Conservation (phyloP, 2,329 filamentous ascomycete species). For the Arthrobotrys conoides region DNA sequence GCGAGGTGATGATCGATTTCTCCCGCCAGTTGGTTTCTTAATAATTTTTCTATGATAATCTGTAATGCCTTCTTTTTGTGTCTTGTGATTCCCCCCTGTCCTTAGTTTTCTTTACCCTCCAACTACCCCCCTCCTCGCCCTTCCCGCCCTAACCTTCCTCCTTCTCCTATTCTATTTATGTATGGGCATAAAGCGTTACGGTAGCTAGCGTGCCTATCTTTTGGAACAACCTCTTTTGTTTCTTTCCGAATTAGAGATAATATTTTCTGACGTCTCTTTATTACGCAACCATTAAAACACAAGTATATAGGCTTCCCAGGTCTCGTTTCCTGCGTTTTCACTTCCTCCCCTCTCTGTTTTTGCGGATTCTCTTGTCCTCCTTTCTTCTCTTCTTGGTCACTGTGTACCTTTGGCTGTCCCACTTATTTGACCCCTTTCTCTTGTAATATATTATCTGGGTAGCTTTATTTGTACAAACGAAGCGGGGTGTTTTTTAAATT, state of each 20-base stretch:
- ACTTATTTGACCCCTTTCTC: neutral
- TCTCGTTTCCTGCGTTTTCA: neutral
- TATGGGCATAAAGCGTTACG: constrained; percentile 40
- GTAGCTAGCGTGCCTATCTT: constrained; percentile 38
- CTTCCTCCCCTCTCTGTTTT: neutral
- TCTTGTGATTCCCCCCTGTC: constrained; percentile 22
- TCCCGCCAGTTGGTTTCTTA: neutral
- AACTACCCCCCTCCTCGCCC: neutral
- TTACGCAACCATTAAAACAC: constrained; percentile 7
- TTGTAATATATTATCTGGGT: constrained; percentile 51
- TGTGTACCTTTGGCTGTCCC: neutral
- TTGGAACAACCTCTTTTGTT: neutral
- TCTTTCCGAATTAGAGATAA: constrained; percentile 39
- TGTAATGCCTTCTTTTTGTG: constrained; percentile 18
- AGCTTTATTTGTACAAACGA: constrained; percentile 24
- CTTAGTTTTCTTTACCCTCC: neutral
- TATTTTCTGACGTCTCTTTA: constrained; percentile 27
- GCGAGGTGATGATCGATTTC: constrained; percentile 64
- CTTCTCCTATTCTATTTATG: constrained; percentile 23
- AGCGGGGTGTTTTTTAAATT: neutral
- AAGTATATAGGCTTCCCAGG: constrained; percentile 30
- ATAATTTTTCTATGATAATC: constrained; percentile 22
- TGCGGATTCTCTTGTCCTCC: constrained; percentile 5
- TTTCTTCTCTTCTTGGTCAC: neutral
- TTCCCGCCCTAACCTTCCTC: neutral